phyloP scores from a whole-genome alignment of 176 grass and related monocot species.

The Dendrocalamus sinicus region DNA sequence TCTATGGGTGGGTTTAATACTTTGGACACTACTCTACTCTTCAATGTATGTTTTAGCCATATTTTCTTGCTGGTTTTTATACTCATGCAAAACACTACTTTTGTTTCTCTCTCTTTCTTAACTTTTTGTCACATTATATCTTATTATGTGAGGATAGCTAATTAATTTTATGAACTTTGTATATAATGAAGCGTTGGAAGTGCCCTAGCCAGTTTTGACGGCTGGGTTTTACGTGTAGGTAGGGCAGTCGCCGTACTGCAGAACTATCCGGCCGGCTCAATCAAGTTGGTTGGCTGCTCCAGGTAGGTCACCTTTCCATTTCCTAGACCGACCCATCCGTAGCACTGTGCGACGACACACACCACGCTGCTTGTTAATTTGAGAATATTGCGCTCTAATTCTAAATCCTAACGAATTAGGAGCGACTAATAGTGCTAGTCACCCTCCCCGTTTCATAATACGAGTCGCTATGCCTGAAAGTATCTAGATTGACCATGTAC shows the following conservation, averaged over 20 bases:
- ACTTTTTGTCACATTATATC: too few relatives aligned
- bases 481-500: background rate
- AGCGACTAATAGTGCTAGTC: background rate
- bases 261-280: conserved; percentile 2
- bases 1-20: too few relatives aligned
- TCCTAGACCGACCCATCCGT: conserved; percentile 39
- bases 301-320: conserved; percentile 43
- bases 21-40: too few relatives aligned
- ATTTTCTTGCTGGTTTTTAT: too few relatives aligned
- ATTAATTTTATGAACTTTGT: too few relatives aligned
- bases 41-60: too few relatives aligned
- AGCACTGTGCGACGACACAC: conserved; percentile 9
- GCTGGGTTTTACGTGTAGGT: conserved; percentile 17
- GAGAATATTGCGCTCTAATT: background rate
- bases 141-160: too few relatives aligned
- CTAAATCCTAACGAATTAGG: background rate
- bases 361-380: background rate
- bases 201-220: background rate
- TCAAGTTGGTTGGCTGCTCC: conserved; percentile 41
- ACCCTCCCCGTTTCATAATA: background rate
- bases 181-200: too few relatives aligned
- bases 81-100: too few relatives aligned
- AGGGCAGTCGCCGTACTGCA: background rate
- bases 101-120: too few relatives aligned
- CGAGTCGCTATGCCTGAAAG: background rate